Conservation (phyloP, 306 rosid species). For the Quercus cerris region DNA sequence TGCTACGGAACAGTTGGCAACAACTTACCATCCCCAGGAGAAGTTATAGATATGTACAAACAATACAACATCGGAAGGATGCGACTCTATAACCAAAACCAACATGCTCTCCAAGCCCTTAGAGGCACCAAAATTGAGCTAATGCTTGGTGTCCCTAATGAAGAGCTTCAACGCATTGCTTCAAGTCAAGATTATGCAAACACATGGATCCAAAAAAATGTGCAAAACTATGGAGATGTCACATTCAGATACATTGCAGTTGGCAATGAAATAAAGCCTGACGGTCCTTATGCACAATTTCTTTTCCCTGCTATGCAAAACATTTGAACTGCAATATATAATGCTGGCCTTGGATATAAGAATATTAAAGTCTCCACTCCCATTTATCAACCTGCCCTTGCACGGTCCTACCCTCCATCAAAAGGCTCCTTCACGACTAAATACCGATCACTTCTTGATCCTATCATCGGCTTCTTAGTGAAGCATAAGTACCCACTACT, state of each 20-base stretch:
- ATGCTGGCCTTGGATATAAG: conserved; percentile 21
- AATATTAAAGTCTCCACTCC: conserved; percentile 44
- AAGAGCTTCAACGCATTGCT: conserved; percentile 16
- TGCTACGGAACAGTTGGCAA: conserved; percentile 45
- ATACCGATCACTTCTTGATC: conserved; percentile 13
- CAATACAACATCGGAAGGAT: conserved; percentile 33
- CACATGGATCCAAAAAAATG: conserved; percentile 38
- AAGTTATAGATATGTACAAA: conserved; percentile 31
- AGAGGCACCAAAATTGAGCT: conserved; percentile 42
- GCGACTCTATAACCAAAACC: conserved; percentile 36
- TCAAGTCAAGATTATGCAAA: conserved; percentile 31
- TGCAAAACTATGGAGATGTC: conserved; percentile 26
- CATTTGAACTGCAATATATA: conserved; percentile 29
- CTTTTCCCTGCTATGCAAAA: conserved; percentile 46
- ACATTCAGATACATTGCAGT: conserved; percentile 47
- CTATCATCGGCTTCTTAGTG: conserved; percentile 22
- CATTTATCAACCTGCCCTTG: conserved; percentile 19
- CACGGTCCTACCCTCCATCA: conserved; percentile 45
- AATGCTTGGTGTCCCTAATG: conserved; percentile 8
- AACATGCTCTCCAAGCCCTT: conserved; percentile 36
- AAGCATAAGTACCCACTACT: conserved; percentile 29
- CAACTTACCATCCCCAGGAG: conserved; percentile 32
- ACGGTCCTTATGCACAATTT: conserved; percentile 1
- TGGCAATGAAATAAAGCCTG: conserved; percentile 45
- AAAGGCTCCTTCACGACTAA: conserved; percentile 17